phyloP scores from a whole-genome alignment of 1,284 basidiomycete species.

The Cryptococcus sp. region DNA sequence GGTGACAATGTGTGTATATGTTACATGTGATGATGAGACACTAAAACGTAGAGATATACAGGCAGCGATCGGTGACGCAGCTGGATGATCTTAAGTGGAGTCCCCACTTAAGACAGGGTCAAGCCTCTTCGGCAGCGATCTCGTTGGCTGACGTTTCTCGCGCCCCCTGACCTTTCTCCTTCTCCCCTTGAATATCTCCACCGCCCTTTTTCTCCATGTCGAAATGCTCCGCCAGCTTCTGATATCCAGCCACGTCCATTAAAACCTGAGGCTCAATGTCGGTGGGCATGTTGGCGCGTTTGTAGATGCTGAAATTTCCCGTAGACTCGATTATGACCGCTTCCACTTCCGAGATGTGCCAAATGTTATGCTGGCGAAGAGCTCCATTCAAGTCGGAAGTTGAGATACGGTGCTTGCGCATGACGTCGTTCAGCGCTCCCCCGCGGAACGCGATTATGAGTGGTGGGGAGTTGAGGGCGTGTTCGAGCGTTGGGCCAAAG shows the following conservation, averaged over 20 bases:
- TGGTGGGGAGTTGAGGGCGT: constrained; percentile 10
- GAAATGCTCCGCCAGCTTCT: background rate
- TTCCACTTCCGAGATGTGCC: constrained; percentile 17
- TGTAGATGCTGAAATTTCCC: background rate
- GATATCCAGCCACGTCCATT: background rate
- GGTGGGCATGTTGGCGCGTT: background rate
- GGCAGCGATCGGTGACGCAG: too few relatives aligned
- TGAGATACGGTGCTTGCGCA: constrained; percentile 15
- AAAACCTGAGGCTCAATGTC: background rate
- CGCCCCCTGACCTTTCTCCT: background rate
- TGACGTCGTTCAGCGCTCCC: constrained; percentile 9
- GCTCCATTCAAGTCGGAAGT: constrained; percentile 13
- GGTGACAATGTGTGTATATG: too few relatives aligned
- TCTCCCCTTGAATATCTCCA: background rate
- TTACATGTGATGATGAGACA: too few relatives aligned
- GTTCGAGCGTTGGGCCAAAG: constrained; percentile 1
- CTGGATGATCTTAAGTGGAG: too few relatives aligned
- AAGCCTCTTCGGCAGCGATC: too few relatives aligned
- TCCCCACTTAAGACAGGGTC: too few relatives aligned
- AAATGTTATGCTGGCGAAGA: constrained; percentile 8
- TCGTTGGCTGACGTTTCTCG: too few relatives aligned
- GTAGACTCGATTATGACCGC: background rate
- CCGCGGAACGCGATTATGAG: constrained; percentile 21
- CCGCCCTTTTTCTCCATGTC: background rate
- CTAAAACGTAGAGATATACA: too few relatives aligned